phyloP scores from a whole-genome alignment of 352 stramenopile genomes.

The Phytopythium cucurbitacearum region DNA sequence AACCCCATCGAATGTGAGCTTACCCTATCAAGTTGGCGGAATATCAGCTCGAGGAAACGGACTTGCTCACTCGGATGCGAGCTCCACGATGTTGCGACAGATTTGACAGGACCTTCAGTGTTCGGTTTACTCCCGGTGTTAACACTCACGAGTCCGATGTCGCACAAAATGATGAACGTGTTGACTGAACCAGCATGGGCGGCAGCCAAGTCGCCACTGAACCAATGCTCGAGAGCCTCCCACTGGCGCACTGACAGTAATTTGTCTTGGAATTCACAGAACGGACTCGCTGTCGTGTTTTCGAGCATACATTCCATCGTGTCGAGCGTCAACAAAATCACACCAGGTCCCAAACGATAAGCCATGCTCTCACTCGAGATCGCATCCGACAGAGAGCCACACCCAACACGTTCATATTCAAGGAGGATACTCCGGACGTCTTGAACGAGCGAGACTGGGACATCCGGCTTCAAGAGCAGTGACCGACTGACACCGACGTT shows the following conservation, averaged over 20 bases:
- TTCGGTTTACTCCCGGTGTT: constrained; percentile 3
- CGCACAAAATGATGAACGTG: constrained; percentile 46
- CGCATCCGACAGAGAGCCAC: constrained; percentile 2
- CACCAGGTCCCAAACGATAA: constrained; percentile 14
- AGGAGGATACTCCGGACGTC: constrained; percentile 19
- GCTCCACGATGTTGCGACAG: constrained; percentile 23
- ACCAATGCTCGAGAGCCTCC: constrained; percentile 23
- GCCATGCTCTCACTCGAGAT: constrained; percentile 18
- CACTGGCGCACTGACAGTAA: constrained; percentile 29
- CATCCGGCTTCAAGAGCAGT: constrained; percentile 23
- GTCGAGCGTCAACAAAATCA: constrained; percentile 35
- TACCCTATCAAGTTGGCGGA: constrained; percentile 27
- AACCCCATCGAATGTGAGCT: background rate
- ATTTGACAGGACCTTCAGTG: constrained; percentile 14
- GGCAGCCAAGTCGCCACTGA: constrained; percentile 3
- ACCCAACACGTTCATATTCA: constrained; percentile 42
- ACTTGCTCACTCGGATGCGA: constrained; percentile 35
- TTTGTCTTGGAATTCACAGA: constrained; percentile 22
- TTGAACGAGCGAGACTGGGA: constrained; percentile 27
- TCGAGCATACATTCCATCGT: constrained; percentile 29
- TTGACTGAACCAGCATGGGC: background rate
- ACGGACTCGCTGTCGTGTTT: constrained; percentile 9
- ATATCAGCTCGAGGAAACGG: constrained; percentile 30
- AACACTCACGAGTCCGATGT: constrained; percentile 33
- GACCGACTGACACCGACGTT: constrained; percentile 30